Conservation (phyloP, 768 basidiomycete genomes). For the Baorangia bicolor region DNA sequence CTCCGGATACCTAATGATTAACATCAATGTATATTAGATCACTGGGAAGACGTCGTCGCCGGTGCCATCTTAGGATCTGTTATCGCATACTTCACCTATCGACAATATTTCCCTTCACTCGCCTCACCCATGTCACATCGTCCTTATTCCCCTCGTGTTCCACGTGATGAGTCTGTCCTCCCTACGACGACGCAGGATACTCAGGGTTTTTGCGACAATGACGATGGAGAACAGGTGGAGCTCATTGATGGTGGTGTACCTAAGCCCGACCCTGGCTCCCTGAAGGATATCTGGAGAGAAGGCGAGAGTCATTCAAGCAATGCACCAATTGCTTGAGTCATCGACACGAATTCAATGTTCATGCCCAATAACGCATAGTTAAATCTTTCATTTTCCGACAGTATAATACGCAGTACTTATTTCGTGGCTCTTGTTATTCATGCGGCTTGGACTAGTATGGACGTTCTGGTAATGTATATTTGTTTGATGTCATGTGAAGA, state of each 20-base stretch:
- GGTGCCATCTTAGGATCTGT: constrained; percentile 74
- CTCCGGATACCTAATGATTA: constrained; percentile 10
- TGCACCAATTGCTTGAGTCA: constrained; percentile 12
- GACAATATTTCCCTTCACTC: constrained; percentile 84
- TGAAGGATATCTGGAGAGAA: constrained; percentile 32
- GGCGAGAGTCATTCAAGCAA: constrained; percentile 27
- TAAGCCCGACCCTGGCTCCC: constrained; percentile 4
- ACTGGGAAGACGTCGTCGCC: constrained; percentile 88
- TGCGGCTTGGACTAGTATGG: background rate
- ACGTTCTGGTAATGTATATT: background rate
- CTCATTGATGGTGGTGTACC: constrained; percentile 19
- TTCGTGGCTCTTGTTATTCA: background rate
- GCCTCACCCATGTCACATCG: constrained; percentile 57
- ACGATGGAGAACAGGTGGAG: constrained; percentile 28
- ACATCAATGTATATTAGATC: constrained; percentile 48
- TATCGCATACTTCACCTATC: constrained; percentile 73
- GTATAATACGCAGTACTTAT: background rate
- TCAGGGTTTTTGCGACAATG: constrained; percentile 13
- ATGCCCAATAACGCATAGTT: background rate
- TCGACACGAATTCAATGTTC: background rate
- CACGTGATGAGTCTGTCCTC: constrained; percentile 41
- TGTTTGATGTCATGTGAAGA: background rate
- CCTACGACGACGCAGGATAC: constrained; percentile 35
- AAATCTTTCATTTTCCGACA: background rate
- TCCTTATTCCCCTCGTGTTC: constrained; percentile 70